A percentile compares a stretch with the other conserved stretches of the same genome.
These are phyloP conservation scores for Pseudopithomyces chartarum DNA, from an alignment of 2,329 filamentous ascomycete genomes.

Conservation along the genomic window DNA sequence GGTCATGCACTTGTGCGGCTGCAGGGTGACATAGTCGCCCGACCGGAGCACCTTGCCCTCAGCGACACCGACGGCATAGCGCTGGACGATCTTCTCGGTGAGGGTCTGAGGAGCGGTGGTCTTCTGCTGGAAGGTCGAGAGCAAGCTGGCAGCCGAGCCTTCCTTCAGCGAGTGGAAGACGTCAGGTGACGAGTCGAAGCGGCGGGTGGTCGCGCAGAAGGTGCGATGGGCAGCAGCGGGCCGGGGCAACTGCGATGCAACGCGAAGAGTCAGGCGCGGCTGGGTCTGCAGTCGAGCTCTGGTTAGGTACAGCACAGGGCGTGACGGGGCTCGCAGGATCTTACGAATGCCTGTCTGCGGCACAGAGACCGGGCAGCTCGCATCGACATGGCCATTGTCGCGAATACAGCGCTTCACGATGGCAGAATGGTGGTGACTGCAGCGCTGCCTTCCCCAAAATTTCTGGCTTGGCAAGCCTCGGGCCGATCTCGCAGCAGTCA, in stretches of 20 bases:
- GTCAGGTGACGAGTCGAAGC: conserved; percentile 29
- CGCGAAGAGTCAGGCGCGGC: conserved; percentile 30
- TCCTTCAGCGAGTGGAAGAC: conserved; percentile 68
- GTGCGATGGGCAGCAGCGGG: conserved; percentile 27
- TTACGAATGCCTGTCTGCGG: conserved; percentile 36
- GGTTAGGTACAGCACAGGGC: conserved; percentile 16
- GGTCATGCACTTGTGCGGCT: conserved; percentile 77
- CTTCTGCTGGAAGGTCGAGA: conserved; percentile 67
- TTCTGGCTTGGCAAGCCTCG: conserved; percentile 23
- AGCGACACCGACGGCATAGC: conserved; percentile 75
- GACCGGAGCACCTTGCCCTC: conserved; percentile 74
- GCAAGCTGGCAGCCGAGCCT: conserved; percentile 66
- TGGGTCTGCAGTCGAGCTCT: conserved; percentile 22
- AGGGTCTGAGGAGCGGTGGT: conserved; percentile 71
- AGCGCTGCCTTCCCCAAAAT: conserved; percentile 26
- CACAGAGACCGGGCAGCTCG: conserved; percentile 40
- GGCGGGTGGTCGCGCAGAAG: conserved; percentile 30
- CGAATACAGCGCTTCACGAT: conserved; percentile 13
- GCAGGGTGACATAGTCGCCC: conserved; percentile 83
- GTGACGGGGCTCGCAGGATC: conserved; percentile 2
- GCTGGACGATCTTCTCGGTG: conserved; percentile 91
- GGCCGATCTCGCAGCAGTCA: conserved; percentile 41
- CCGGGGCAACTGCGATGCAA: conserved; percentile 29
- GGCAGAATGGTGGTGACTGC: conserved; percentile 24
- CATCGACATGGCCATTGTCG: conserved; percentile 45